These are phyloP conservation scores for Amphibolis antarctica DNA, from an alignment of 106 monocot species.

Conservation along the genomic window DNA sequence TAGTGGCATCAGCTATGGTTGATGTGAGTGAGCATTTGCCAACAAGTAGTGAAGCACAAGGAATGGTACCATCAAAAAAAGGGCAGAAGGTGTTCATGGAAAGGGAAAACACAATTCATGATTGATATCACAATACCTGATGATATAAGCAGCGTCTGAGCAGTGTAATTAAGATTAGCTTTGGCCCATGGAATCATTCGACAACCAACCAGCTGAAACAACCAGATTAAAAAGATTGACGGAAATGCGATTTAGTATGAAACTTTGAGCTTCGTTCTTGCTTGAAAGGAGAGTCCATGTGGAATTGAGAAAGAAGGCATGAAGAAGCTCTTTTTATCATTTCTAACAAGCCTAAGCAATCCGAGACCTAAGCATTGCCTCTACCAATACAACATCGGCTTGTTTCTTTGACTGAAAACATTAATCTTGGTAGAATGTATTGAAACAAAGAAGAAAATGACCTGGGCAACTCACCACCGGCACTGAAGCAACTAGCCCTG, in stretches of 20 bases:
- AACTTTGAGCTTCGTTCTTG: too few relatives aligned
- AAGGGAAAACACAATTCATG: background rate
- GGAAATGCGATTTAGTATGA: background rate
- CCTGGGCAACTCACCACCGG: slow-evolving; percentile 3
- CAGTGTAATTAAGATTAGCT: slow-evolving; percentile 70
- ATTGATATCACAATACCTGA: slow-evolving; percentile 28
- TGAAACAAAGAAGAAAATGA: background rate
- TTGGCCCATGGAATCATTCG: slow-evolving; percentile 75
- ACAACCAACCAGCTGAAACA: slow-evolving; percentile 28
- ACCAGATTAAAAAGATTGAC: background rate
- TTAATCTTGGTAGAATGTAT: too few relatives aligned
- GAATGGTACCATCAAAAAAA: too few relatives aligned
- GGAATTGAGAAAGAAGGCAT: too few relatives aligned
- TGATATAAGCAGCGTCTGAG: slow-evolving; percentile 67
- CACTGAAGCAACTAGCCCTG: slow-evolving; percentile 12
- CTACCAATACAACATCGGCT: too few relatives aligned
- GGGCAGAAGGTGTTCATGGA: too few relatives aligned
- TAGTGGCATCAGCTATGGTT: too few relatives aligned
- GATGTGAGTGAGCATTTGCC: too few relatives aligned
- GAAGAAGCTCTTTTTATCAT: too few relatives aligned
- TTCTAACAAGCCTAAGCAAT: too few relatives aligned
- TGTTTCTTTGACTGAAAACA: background rate
- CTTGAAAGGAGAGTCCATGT: too few relatives aligned
- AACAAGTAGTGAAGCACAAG: background rate
- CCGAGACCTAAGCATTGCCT: too few relatives aligned